Conservation (phyloP, 2,329 filamentous ascomycete genomes). For the Dactylonectria estremocensis region DNA sequence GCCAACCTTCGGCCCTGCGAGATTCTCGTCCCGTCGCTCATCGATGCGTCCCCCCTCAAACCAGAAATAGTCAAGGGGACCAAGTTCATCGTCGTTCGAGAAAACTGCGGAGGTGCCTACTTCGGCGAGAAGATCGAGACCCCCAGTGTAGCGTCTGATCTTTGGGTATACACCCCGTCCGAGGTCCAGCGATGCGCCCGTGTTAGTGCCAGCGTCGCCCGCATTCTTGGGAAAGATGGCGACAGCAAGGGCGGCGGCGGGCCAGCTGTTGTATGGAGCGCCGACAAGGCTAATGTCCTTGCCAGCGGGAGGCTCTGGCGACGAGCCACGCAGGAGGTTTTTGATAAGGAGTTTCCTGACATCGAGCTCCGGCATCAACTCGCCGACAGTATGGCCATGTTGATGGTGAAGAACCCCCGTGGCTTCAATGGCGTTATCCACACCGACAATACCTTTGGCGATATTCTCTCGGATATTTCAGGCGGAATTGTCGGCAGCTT, state of each 20-base stretch:
- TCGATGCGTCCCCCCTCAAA: constrained; percentile 61
- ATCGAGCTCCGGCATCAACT: constrained; percentile 62
- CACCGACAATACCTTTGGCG: constrained; percentile 65
- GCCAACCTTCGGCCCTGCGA: constrained; percentile 67
- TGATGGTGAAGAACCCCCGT: constrained; percentile 63
- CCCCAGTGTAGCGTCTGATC: constrained; percentile 60
- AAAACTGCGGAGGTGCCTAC: constrained; percentile 67
- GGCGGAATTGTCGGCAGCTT: constrained; percentile 63
- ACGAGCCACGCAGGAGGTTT: constrained; percentile 57
- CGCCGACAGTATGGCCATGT: constrained; percentile 64
- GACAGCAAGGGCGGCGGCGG: constrained; percentile 48
- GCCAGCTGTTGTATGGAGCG: constrained; percentile 61
- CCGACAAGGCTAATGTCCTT: constrained; percentile 69
- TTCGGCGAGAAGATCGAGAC: constrained; percentile 64
- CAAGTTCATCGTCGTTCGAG: constrained; percentile 65
- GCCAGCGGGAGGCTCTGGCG: constrained; percentile 66
- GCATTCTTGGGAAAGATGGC: constrained; percentile 46
- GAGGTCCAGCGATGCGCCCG: constrained; percentile 65
- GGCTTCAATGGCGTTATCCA: constrained; percentile 63
- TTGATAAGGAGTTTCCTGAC: constrained; percentile 60
- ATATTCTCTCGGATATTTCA: constrained; percentile 62
- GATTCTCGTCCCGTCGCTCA: constrained; percentile 59
- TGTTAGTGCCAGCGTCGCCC: constrained; percentile 62
- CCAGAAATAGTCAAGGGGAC: constrained; percentile 60
- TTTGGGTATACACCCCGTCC: constrained; percentile 61